Evolutionary conservation across 495 filamentous ascomycete genomes (phyloP), one percentile per base, ranked within the genome.

Genomic region (Evernia prunastri): DNA sequence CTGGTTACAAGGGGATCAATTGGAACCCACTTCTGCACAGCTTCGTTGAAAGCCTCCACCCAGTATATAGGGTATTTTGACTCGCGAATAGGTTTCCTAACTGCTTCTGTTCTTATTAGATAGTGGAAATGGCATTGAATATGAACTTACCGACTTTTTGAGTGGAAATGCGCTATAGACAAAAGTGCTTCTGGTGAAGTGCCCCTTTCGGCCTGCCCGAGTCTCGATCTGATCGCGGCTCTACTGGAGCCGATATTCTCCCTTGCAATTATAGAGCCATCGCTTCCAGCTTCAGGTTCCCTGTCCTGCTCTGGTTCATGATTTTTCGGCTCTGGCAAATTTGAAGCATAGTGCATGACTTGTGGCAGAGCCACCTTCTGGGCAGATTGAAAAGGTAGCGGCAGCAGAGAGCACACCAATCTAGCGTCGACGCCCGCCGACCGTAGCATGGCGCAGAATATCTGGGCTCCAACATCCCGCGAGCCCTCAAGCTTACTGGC

Each of bases 321-420:
- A 0, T 18, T 40, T 59, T 35, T 18, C 43, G 31, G 29, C 23
- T 59, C 40, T 29, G 29, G 20, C 11, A 13, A 20, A 20, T 7
- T 39, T 37, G 62, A 35, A 15, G 40, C 40, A 29, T 31, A 31
- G n/a, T 45, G 62, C 56, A 23, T 63, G 27, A 39, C 33, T 59
- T 64, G 62, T 1, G 78, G 73, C 2, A 75, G 76, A 56, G 69
- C 67, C 9, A 80, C 75, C 65, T 84, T 87, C 0, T 81, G 78
- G 2, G 81, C 80, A 1, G 86, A 81, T 29, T 79, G 81, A 67
- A 94, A 93, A 3, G 90, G 79, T 5, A 99, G 79, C 0, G 86
- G 82, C 69, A 97, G 92, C 17, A 99, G 79, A 12, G 95, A 99
- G 74, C 92, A 97, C 2, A 97, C 89, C 4, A 99, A 81, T 20